Conservation (phyloP, 495 filamentous ascomycete species). For the Aspergillus leporis region DNA sequence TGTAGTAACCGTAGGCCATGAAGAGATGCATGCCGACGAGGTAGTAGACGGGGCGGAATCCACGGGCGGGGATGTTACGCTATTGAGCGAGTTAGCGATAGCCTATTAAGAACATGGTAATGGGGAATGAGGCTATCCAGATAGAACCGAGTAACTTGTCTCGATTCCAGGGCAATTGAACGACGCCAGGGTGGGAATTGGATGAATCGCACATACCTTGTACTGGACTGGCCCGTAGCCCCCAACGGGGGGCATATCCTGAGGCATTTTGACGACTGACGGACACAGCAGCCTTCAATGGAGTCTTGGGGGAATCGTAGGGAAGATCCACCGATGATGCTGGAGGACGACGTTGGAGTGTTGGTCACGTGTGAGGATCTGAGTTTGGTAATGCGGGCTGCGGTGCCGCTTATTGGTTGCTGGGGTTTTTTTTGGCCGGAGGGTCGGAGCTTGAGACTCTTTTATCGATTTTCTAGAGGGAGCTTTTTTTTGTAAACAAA, state of each 20-base stretch:
- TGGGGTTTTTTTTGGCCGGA: neutral
- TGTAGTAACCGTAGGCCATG: conserved; percentile 89
- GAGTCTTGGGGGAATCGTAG: conserved; percentile 18
- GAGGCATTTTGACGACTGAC: conserved; percentile 49
- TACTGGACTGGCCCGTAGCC: conserved; percentile 96
- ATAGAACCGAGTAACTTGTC: neutral
- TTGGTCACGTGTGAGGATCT: conserved; percentile 34
- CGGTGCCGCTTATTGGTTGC: conserved; percentile 33
- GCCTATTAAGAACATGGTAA: neutral
- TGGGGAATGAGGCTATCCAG: neutral
- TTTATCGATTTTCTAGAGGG: conserved; percentile 10
- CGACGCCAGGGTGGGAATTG: conserved; percentile 9
- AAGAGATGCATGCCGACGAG: conserved; percentile 70
- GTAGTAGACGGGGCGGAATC: conserved; percentile 80
- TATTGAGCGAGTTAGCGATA: conserved; percentile 33
- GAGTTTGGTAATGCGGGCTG: conserved; percentile 39
- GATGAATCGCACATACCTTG: conserved; percentile 62
- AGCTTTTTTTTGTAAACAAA: conserved; percentile 21
- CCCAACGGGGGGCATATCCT: conserved; percentile 91
- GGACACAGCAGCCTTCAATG: conserved; percentile 22
- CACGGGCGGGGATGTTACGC: conserved; percentile 90
- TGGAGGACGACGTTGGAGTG: conserved; percentile 38
- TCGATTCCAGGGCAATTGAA: neutral
- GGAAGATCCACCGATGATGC: conserved; percentile 22
- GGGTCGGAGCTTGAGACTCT: neutral